phyloP scores from a whole-genome alignment of 495 filamentous ascomycete genomes.

The Gamarada debralockiae region DNA sequence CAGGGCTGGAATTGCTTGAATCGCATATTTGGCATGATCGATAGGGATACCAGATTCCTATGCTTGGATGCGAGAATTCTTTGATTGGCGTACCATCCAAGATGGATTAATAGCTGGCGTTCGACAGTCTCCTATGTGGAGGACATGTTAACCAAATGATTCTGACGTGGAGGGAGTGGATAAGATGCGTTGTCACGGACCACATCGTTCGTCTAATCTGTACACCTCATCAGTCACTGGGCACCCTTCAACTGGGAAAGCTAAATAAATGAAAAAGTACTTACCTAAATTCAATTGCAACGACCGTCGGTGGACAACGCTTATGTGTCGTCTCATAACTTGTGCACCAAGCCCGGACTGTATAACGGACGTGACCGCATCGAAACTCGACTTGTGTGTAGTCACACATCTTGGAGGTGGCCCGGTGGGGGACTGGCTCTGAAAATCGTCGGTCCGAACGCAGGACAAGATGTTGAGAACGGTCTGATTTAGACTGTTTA shows the following conservation, averaged over 20 bases:
- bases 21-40: no score
- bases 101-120: slow-evolving; percentile 17
- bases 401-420: slow-evolving; percentile 26
- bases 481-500: no score
- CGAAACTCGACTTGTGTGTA: slow-evolving; percentile 26
- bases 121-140: slow-evolving; percentile 21
- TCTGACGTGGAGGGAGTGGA: neutral
- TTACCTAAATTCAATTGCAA: slow-evolving; percentile 26
- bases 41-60: slow-evolving; percentile 7
- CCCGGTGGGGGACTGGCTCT: no score
- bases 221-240: slow-evolving; percentile 5
- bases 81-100: slow-evolving; percentile 15
- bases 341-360: slow-evolving; percentile 25
- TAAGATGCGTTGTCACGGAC: slow-evolving; percentile 10
- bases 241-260: neutral
- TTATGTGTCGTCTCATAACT: slow-evolving; percentile 26
- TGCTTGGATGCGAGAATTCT: slow-evolving; percentile 14
- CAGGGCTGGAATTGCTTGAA: no score
- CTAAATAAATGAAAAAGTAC: neutral
- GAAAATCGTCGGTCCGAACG: no score
- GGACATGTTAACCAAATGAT: no score
- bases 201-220: slow-evolving; percentile 26
- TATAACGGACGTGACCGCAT: slow-evolving; percentile 24
- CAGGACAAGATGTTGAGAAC: no score
- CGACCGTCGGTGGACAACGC: slow-evolving; percentile 20